Evolutionary conservation across 192 early-diverging fungal species (phyloP).

Genomic region (Chytriomyces sp.): DNA sequence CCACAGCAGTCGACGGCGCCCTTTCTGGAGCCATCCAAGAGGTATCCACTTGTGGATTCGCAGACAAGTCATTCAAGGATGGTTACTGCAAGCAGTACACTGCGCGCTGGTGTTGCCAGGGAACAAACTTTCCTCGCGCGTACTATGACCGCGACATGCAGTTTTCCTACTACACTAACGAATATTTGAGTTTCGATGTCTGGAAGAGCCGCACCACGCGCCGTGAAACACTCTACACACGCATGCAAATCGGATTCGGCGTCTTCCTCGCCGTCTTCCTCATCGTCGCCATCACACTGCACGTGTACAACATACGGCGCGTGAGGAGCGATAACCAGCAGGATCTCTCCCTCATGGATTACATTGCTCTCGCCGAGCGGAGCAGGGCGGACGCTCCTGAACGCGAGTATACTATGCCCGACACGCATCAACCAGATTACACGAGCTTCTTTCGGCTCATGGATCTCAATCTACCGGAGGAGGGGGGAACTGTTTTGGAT

Average conservation of each 20-base stretch:
- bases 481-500: background rate
- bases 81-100: too few species aligned
- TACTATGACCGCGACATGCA: too few species aligned
- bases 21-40: too few species aligned
- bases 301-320: background rate
- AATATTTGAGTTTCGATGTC: too few species aligned
- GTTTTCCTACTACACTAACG: too few species aligned
- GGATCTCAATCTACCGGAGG: background rate
- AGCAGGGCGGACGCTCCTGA: background rate
- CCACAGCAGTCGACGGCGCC: too few species aligned
- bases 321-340: background rate
- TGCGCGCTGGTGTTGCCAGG: too few species aligned
- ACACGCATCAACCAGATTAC: background rate
- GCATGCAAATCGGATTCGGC: background rate
- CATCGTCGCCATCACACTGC: background rate
- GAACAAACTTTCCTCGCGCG: too few species aligned
- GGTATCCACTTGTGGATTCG: too few species aligned
- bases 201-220: too few species aligned
- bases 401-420: background rate
- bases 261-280: background rate
- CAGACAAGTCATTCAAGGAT: too few species aligned
- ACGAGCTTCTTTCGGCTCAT: background rate
- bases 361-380: background rate
- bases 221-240: too few species aligned
- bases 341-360: background rate